Base-by-base conservation (phyloP, 1,284 basidiomycete genomes). In the Pyrrhoderma lamaoense region DNA sequence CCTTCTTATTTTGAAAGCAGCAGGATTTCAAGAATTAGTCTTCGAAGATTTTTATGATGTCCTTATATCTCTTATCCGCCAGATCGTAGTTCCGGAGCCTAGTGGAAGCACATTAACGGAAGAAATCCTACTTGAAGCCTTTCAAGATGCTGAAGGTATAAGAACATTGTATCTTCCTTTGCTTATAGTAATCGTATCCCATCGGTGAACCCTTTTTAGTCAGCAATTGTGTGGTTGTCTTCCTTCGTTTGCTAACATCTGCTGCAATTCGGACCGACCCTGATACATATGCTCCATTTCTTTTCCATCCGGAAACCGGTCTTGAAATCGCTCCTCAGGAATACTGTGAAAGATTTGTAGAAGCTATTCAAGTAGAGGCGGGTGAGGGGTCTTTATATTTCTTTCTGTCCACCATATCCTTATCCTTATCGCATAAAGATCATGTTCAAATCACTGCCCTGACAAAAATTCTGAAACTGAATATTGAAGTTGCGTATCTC, bases 381-480 rank as follows among this genome's bases (percentile, higher is more conserved):
- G 86, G 84, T 80, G 53, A 52, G 69, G 59, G 38, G 23, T 40
- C 21, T 40, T 40, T 40, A 40, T 40, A 5, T n/a, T 40, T n/a
- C 21, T 14, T n/a, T 40, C 27, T 11, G 27, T 31, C 27, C 11
- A 11, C 11, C 8, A 40, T 40, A 40, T 40, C 38, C n/a, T n/a
- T 40, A 22, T 16, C 38, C 8, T 7, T 40, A 22, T 40, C 5
- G 14, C 38, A 16, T 60, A 80, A n/a, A n/a, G 92, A 94, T 59
- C 84, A 94, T 59, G 81, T 89, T 18, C 87, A 92, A 61, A 87
- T 94, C 57, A 80, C 79, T 52, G 91, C 91, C 0, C 72, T 95
- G 5, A 78, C 83, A 11, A 73, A 79, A 42, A 85, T 83, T 0
- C 67, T 93, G 25, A 68, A 75, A 37, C 67, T 89, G 45, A 83